Evolutionary conservation across 495 filamentous ascomycete genomes (phyloP).

Genomic region (Daldinia decipiens): DNA sequence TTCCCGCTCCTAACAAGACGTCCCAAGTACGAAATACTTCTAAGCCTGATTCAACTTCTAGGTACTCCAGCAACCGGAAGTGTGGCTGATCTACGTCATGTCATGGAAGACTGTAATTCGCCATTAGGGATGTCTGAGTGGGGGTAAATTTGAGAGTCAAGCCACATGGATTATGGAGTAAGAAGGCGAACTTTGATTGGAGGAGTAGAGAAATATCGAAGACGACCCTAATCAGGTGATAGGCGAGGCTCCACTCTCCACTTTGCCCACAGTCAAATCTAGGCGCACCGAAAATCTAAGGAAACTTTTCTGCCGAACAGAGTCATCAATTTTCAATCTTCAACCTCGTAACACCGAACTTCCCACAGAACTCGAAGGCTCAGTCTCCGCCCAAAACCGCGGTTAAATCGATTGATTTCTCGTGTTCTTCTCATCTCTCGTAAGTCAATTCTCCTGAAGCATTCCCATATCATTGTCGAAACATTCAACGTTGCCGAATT

Average conservation of each 20-base stretch:
- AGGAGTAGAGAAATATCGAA: neutral
- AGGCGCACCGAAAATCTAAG: conserved; percentile 36
- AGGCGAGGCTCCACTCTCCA: conserved; percentile 20
- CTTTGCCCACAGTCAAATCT: conserved; percentile 40
- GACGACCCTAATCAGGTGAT: conserved; percentile 52
- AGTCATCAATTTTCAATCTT: conserved; percentile 29
- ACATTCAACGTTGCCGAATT: conserved; percentile 9
- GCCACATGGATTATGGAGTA: conserved; percentile 26
- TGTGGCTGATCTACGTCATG: conserved; percentile 46
- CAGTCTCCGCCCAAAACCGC: conserved; percentile 65
- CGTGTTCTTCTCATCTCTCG: conserved; percentile 58
- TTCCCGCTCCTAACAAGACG: conserved; percentile 30
- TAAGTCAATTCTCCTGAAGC: conserved; percentile 27
- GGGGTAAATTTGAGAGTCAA: neutral
- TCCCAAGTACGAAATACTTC: conserved; percentile 29
- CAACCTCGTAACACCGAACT: conserved; percentile 46
- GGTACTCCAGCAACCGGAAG: neutral
- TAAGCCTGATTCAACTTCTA: conserved; percentile 14
- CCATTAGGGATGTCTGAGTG: conserved; percentile 9
- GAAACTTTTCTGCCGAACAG: conserved; percentile 45
- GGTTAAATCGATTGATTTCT: conserved; percentile 69
- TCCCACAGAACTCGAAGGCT: conserved; percentile 63
- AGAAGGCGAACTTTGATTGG: conserved; percentile 25
- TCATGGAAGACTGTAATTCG: conserved; percentile 33
- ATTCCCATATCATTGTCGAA: conserved; percentile 1